Evolutionary conservation across 306 rosid genomes (phyloP), one percentile per base, ranked within the genome.

Genomic region (Hippophae rhamnoides): DNA sequence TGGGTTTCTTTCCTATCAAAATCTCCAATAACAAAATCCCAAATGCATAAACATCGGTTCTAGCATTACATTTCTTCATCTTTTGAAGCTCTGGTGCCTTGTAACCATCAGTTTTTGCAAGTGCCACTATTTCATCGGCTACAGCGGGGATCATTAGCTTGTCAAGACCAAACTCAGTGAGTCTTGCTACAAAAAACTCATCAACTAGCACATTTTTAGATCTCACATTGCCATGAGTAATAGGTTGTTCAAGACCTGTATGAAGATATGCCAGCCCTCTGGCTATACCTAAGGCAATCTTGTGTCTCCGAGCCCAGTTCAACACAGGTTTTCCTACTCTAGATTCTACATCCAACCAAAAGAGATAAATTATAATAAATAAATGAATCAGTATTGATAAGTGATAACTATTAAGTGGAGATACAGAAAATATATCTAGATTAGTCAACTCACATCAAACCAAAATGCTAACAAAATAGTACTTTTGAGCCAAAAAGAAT

Each of bases 291-390:
- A 89, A 58, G 3, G 94, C 95, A 67, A 93, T 89, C 75, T 84
- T 87, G 81, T 93, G 99, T 64, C 97, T 73, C 71, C 99, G 81
- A 6, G 90, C 89, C 99, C 99, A 93, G 78, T 82, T 93, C 77
- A 93, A 67, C 72, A 85, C 89, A 40, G 97, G 94, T 54, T 84
- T 88, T 58, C 97, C 99, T 9, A 77, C 82, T 79, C 83, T 88
- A 47, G 77, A 53, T 66, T 86, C 97, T 93, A 90, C 64, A 68
- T 25, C 64, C 57, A 68, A 41, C 38, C 38, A 68, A 65, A 53
- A 68, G 11, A 10, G 40, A 58, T 13, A 44, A 63, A 41, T 54
- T 7, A 59, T 14, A 9, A 31, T 31, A 45, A 55, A 14, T 75
- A 70, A 53, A 51, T 27, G 10, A 58, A 64, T 42, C 52, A 27